A percentile compares a stretch with the other conserved stretches of the same genome.
Conservation (phyloP, 2,329 filamentous ascomycete genomes). For the Onygenales sp. region DNA sequence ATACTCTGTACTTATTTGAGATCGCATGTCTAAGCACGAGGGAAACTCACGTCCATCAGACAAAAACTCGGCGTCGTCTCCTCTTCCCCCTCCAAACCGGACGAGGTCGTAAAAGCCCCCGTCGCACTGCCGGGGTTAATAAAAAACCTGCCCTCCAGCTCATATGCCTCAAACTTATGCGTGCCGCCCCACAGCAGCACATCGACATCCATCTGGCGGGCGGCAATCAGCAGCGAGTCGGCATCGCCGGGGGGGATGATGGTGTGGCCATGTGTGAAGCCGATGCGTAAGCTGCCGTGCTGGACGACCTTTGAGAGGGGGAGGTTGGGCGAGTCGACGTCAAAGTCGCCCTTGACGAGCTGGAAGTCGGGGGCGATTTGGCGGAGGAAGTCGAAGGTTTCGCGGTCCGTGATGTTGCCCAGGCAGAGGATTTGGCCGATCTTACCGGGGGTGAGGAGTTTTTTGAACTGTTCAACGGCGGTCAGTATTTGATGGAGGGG, state of each 20-base stretch:
- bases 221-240: conserved; percentile 57
- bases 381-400: conserved; percentile 71
- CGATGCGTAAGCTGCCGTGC: conserved; percentile 59
- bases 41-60: conserved; percentile 83
- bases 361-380: conserved; percentile 63
- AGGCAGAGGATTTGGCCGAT: conserved; percentile 74
- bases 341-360: conserved; percentile 61
- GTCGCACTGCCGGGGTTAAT: conserved; percentile 61
- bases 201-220: conserved; percentile 63
- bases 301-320: conserved; percentile 60
- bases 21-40: not conserved
- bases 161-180: conserved; percentile 61
- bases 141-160: conserved; percentile 64
- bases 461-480: conserved; percentile 58
- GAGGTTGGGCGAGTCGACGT: conserved; percentile 56
- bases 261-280: conserved; percentile 63
- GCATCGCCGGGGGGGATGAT: conserved; percentile 58
- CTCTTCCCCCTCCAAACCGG: conserved; percentile 53
- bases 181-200: conserved; percentile 61
- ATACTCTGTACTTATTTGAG: not conserved
- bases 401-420: conserved; percentile 69
- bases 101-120: conserved; percentile 53
- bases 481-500: not conserved
- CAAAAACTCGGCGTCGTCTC: conserved; percentile 87
- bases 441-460: conserved; percentile 73